phyloP scores from a whole-genome alignment of 2,329 filamentous ascomycete genomes.

The Colletotrichum limetticola region DNA sequence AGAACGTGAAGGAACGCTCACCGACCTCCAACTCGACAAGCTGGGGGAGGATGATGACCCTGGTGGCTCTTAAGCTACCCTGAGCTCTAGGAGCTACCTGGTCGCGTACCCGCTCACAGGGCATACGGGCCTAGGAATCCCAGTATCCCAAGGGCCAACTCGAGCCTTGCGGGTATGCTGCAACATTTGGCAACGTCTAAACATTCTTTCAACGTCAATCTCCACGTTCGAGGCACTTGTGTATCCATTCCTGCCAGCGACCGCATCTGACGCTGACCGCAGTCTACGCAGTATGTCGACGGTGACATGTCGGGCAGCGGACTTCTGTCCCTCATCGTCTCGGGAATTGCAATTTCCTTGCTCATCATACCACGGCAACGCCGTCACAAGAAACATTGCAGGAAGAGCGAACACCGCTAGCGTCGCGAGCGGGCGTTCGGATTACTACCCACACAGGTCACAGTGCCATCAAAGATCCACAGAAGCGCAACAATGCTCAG shows the following conservation, averaged over 20 bases:
- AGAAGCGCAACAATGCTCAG: neutral
- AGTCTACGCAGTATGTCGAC: neutral
- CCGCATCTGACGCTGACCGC: neutral
- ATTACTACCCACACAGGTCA: constrained; percentile 17
- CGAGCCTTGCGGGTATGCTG: neutral
- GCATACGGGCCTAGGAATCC: neutral
- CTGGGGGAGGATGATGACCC: neutral
- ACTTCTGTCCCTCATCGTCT: neutral
- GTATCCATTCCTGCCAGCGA: neutral
- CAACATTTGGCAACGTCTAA: neutral
- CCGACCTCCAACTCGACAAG: neutral
- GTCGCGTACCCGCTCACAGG: constrained; percentile 11
- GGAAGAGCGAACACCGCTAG: constrained; percentile 21
- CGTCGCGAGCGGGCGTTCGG: constrained; percentile 27
- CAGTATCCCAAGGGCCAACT: neutral
- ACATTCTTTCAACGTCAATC: neutral
- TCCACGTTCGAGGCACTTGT: neutral
- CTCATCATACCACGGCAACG: neutral
- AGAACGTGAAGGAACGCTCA: neutral
- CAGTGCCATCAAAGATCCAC: constrained; percentile 12
- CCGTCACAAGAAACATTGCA: constrained; percentile 11
- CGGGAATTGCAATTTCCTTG: constrained; percentile 5
- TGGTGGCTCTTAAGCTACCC: constrained; percentile 3
- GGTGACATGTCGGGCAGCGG: neutral
- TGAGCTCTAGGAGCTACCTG: constrained; percentile 9